Conservation (phyloP, 305 asterid species). For the Striga hermonthica region DNA sequence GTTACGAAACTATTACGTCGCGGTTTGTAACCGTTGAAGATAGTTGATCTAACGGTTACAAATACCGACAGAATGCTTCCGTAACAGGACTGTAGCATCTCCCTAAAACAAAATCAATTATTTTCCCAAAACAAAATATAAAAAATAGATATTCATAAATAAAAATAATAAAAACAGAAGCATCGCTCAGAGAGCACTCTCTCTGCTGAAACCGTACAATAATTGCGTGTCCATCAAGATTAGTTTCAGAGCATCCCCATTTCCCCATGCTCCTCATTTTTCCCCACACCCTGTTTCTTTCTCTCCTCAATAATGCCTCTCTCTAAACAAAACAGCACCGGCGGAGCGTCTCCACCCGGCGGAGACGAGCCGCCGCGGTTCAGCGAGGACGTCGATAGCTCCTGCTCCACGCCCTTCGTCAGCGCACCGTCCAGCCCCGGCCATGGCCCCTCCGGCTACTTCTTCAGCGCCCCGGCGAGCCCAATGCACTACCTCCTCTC, state of each 20-base stretch:
- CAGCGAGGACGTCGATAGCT: constrained; percentile 49
- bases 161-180: background rate
- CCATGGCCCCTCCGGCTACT: constrained; percentile 48
- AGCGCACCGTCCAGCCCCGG: constrained; percentile 55
- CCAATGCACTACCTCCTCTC: constrained; percentile 46
- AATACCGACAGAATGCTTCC: too few relatives aligned
- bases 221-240: constrained; percentile 44
- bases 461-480: constrained; percentile 63
- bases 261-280: constrained; percentile 29
- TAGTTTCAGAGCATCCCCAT: constrained; percentile 21
- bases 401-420: constrained; percentile 54
- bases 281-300: constrained; percentile 26
- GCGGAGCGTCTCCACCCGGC: constrained; percentile 29
- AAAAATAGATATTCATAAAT: constrained; percentile 1
- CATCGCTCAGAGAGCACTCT: constrained; percentile 31
- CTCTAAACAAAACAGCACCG: constrained; percentile 7
- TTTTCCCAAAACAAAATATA: background rate
- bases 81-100: too few relatives aligned
- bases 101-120: constrained; percentile 14
- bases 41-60: too few relatives aligned
- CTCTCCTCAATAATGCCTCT: constrained; percentile 48
- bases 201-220: constrained; percentile 43
- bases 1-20: too few relatives aligned
- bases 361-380: constrained; percentile 47
- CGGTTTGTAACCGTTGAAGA: too few relatives aligned